phyloP scores from a whole-genome alignment of 2,329 filamentous ascomycete genomes.

The Graphilbum fragrans region DNA sequence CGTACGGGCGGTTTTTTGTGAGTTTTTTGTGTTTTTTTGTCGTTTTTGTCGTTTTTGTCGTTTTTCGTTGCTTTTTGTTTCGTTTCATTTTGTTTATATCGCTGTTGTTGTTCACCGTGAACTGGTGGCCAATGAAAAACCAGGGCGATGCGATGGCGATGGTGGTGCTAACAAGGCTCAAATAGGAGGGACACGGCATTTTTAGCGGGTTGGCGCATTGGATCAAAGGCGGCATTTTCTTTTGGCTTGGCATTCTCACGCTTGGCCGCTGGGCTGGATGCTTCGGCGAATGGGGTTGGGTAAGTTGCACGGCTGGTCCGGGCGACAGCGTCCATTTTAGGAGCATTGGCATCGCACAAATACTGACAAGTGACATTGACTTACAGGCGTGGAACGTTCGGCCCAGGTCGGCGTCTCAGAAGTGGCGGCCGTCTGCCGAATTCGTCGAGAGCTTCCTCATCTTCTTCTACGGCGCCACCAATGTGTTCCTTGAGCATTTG shows the following conservation, averaged over 20 bases:
- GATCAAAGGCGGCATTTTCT: slow-evolving; percentile 90
- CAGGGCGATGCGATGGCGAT: no score
- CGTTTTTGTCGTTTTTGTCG: no score
- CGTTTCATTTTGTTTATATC: background rate
- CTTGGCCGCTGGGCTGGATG: slow-evolving; percentile 83
- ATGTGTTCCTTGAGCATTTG: slow-evolving; percentile 87
- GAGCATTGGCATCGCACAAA: no score
- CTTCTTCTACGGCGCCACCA: slow-evolving; percentile 77
- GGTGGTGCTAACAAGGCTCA: background rate
- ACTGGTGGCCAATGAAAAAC: slow-evolving; percentile 1
- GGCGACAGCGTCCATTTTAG: background rate
- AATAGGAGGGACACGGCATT: slow-evolving; percentile 52
- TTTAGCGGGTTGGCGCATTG: slow-evolving; percentile 87
- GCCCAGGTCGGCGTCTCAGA: slow-evolving; percentile 42
- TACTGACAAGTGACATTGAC: no score
- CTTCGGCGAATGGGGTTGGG: slow-evolving; percentile 84
- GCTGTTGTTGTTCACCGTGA: background rate
- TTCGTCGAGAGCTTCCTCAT: slow-evolving; percentile 86
- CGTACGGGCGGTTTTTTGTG: slow-evolving; percentile 77
- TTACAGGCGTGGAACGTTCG: slow-evolving; percentile 72
- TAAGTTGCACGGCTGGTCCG: slow-evolving; percentile 17
- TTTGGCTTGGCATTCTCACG: slow-evolving; percentile 81
- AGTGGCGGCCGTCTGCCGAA: slow-evolving; percentile 69
- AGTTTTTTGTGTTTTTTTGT: slow-evolving; percentile 22
- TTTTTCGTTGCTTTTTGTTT: background rate